Percentiles rank a stretch among this genome's conserved stretches.
Evolutionary conservation across 257 asterid genomes (phyloP).

Genomic region (Cordia subcordata): DNA sequence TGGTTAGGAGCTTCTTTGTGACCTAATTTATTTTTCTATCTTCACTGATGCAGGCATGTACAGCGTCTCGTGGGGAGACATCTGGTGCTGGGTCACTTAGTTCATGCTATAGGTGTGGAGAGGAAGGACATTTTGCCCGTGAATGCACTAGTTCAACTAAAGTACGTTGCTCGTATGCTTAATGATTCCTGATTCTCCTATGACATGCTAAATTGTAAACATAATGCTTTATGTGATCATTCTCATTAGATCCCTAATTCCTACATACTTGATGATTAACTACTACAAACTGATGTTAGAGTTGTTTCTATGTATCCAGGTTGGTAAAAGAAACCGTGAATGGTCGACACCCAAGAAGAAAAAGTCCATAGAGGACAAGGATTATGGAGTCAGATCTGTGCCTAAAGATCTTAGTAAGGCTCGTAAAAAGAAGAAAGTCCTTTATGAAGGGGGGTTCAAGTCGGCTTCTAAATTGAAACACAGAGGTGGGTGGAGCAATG

Average conservation of each 20-base stretch:
- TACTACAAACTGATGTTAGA: not conserved
- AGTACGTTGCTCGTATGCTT: constrained; percentile 31
- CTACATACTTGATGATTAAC: too few relatives aligned
- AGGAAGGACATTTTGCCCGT: constrained; percentile 87
- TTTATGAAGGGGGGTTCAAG: constrained; percentile 19
- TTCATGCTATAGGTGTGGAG: constrained; percentile 79
- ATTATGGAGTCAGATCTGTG: constrained; percentile 39
- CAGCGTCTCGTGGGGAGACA: constrained; percentile 34
- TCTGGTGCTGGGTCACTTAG: constrained; percentile 23
- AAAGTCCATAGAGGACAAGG: constrained; percentile 41
- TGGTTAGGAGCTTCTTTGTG: not conserved
- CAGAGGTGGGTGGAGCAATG: constrained; percentile 72
- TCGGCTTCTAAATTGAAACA: constrained; percentile 39
- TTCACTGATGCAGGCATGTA: constrained; percentile 52
- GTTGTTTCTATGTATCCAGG: constrained; percentile 29
- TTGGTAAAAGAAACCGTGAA: constrained; percentile 50
- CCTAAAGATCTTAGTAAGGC: constrained; percentile 43
- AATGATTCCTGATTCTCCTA: not conserved
- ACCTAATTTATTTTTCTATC: not conserved
- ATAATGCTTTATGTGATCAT: not conserved
- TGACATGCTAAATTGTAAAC: not conserved
- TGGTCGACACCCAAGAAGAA: constrained; percentile 60
- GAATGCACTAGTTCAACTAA: constrained; percentile 57
- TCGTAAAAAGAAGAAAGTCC: constrained; percentile 25
- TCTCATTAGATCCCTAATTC: too few relatives aligned